Percentiles rank a stretch among this genome's conserved stretches.
These are phyloP conservation scores for Ormosia semicastrata DNA, from an alignment of 306 rosid species.

Conservation along the genomic window DNA sequence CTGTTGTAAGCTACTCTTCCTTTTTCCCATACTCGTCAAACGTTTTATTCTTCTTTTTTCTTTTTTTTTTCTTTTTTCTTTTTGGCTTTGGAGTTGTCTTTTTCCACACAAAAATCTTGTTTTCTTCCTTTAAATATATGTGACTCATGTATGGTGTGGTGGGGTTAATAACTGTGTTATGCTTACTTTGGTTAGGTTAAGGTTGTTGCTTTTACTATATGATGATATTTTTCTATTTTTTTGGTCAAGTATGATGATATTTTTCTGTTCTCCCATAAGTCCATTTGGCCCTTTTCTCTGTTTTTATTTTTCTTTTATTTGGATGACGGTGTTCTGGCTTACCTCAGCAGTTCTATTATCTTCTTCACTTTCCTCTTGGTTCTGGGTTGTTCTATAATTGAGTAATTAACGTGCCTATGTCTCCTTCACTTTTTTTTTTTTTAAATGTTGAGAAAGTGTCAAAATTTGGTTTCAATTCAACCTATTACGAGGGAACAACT, in stretches of 20 bases:
- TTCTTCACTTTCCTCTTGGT: slow-evolving; percentile 9
- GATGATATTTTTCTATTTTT: not conserved
- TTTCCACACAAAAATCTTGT: slow-evolving; percentile 6
- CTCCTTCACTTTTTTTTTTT: not conserved
- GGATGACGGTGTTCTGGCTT: not conserved
- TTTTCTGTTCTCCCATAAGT: not conserved
- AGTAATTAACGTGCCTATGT: not conserved
- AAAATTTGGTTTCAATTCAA: slow-evolving; percentile 9
- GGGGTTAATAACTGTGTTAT: slow-evolving; percentile 35
- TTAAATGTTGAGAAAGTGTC: not conserved
- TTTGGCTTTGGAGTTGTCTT: not conserved
- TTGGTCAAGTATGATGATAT: not conserved
- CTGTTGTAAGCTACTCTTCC: slow-evolving; percentile 52
- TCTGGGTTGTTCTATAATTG: not conserved
- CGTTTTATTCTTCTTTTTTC: not conserved
- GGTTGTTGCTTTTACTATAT: slow-evolving; percentile 24
- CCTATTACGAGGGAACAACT: not conserved
- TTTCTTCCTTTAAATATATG: slow-evolving; percentile 20
- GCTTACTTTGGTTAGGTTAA: slow-evolving; percentile 28
- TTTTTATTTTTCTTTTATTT: slow-evolving; percentile 16
- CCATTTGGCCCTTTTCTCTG: not conserved
- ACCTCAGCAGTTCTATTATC: not conserved
- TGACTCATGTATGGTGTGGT: slow-evolving; percentile 35
- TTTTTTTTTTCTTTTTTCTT: not conserved
- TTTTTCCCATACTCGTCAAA: not conserved